Conservation (phyloP, 164 flowering plant genomes). For the Hamamelis virginiana region DNA sequence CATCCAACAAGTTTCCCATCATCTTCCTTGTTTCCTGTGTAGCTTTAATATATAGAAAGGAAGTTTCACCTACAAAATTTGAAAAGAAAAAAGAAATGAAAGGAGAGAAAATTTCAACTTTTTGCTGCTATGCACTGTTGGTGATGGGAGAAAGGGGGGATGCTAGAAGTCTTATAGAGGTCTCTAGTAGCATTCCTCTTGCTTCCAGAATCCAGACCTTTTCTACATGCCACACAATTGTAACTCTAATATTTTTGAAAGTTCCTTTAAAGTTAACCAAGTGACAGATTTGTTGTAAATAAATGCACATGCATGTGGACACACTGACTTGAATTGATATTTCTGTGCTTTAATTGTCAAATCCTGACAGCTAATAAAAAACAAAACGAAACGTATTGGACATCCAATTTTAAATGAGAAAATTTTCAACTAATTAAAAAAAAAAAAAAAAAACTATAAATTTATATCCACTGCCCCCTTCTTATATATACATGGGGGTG, state of each 20-base stretch:
- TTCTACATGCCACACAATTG: neutral
- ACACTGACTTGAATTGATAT: neutral
- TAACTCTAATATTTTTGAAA: neutral
- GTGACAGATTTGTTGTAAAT: constrained; percentile 5
- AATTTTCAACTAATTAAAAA: no score
- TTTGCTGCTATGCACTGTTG: constrained; percentile 13
- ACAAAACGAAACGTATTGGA: no score
- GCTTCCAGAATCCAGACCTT: neutral
- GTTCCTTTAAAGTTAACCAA: constrained; percentile 9
- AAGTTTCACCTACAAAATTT: neutral
- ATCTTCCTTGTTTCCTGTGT: neutral
- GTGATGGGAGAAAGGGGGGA: neutral
- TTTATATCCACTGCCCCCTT: no score
- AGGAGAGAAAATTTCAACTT: neutral
- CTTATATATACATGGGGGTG: no score
- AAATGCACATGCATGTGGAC: neutral
- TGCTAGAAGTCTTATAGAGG: neutral
- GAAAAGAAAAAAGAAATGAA: neutral
- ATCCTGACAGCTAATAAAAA: neutral
- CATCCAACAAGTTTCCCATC: constrained; percentile 7
- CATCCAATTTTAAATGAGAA: no score
- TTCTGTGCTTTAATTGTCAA: neutral
- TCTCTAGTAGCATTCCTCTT: neutral
- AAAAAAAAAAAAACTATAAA: no score
- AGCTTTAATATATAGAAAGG: constrained; percentile 10